phyloP scores from a whole-genome alignment of 768 basidiomycete species.

The Favolaschia claudopus region DNA sequence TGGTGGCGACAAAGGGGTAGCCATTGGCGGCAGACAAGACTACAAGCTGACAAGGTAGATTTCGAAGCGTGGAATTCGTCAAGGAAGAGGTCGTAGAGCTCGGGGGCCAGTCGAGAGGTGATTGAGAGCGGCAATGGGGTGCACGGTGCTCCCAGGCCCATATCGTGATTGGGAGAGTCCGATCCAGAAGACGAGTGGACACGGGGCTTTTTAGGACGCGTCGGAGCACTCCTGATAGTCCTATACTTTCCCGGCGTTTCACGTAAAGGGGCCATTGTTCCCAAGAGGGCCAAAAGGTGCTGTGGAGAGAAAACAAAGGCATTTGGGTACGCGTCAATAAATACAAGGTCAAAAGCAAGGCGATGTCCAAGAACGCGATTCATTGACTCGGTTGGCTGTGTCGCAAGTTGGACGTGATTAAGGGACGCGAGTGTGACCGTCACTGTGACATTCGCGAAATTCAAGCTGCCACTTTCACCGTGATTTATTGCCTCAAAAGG shows the following conservation, averaged over 20 bases:
- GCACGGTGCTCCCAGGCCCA: constrained; percentile 21
- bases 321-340: constrained; percentile 9
- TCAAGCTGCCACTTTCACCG: constrained; percentile 2
- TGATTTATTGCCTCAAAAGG: constrained; percentile 2
- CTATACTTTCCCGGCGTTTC: constrained; percentile 8
- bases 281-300: constrained; percentile 5
- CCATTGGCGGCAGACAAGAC: constrained; percentile 43
- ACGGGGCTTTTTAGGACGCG: constrained; percentile 21
- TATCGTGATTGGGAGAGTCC: constrained; percentile 28
- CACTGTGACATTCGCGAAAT: neutral
- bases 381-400: no score
- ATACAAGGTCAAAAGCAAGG: constrained; percentile 27
- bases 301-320: constrained; percentile 17
- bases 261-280: constrained; percentile 28
- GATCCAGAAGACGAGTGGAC: constrained; percentile 16
- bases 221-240: constrained; percentile 7
- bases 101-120: constrained; percentile 39
- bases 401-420: neutral
- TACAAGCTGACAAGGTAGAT: constrained; percentile 37
- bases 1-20: constrained; percentile 39
- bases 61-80: constrained; percentile 37
- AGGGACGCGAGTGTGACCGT: constrained; percentile 4
- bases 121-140: constrained; percentile 27
- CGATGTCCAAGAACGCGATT: neutral
- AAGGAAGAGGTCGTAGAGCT: constrained; percentile 40